Percentiles rank a stretch among this genome's conserved stretches.
Conservation (phyloP, 352 stramenopile genomes). For the Phytophthora constricta region DNA sequence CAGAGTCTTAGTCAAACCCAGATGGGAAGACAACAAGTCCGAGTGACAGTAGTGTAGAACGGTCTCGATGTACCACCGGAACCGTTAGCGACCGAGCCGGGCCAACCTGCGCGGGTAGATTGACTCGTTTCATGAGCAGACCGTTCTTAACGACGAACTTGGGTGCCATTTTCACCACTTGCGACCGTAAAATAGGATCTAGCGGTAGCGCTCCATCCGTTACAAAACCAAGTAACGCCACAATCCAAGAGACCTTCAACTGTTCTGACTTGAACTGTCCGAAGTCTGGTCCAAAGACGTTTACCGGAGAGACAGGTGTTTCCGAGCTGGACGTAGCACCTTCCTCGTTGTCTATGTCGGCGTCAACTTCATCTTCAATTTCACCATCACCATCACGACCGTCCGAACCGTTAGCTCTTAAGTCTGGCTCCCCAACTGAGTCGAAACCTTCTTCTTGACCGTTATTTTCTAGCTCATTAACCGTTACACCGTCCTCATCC, state of each 20-base stretch:
- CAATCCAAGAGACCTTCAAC: not conserved
- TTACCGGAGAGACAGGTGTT: not conserved
- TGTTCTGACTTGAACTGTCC: conserved; percentile 1
- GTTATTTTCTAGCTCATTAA: too few species aligned
- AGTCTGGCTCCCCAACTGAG: not conserved
- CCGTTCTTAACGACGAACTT: not conserved
- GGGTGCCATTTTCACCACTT: not conserved
- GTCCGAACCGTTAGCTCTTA: too few species aligned
- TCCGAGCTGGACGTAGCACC: not conserved
- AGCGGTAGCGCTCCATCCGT: conserved; percentile 4
- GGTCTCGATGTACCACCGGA: conserved; percentile 11
- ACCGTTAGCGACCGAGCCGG: conserved; percentile 6
- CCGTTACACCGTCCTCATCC: too few species aligned
- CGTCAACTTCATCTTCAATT: too few species aligned
- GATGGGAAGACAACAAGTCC: conserved; percentile 5
- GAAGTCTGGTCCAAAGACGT: not conserved
- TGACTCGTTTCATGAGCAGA: conserved; percentile 5
- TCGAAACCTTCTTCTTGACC: too few species aligned
- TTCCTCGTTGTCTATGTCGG: too few species aligned
- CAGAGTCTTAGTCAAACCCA: conserved; percentile 3
- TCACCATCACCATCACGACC: not conserved
- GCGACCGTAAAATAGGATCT: conserved; percentile 1
- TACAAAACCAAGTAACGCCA: conserved; percentile 7
- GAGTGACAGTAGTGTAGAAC: conserved; percentile 18
- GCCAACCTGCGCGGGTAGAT: conserved; percentile 2